Evolutionary conservation across 768 basidiomycete genomes (phyloP), one percentile per base, ranked within the genome.

Genomic region (Leccinum subtestaceum): DNA sequence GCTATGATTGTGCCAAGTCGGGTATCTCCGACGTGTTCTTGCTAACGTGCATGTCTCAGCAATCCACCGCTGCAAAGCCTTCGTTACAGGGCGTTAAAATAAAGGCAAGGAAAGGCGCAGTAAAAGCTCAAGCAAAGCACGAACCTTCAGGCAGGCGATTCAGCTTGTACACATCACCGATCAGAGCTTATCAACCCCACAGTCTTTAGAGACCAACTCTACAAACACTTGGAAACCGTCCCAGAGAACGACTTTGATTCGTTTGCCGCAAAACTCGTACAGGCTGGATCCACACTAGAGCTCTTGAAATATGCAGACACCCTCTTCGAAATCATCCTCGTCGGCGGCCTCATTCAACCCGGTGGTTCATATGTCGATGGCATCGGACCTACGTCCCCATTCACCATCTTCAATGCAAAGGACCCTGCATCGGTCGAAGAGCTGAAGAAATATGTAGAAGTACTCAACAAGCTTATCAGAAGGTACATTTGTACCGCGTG

Each of bases 261-360:
- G 12, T 87, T 89, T 72, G 75, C 87, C 48, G 81, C 85, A 68
- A 93, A 93, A 76, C 85, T 99, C 68, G 83, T 94, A 66, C 89
- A 91, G 74, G 95, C 95, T 57, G 96, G 95, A 46, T 86, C 89
- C 25, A 88, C 91, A 52, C 89, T 99, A 74, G 97, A 99, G 77
- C 89, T 86, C 70, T 86, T 95, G 75, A 97, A 97, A 79, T 98
- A 98, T 87, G 91, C 93, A 76, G 95, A 97, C 67, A 83, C 89
- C 57, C 87, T 98, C 67, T 98, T 97, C 76, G 95, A 99, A 77
- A 85, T 97, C 78, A 83, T 98, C 72, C 84, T 99, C 69, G 89
- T 95, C 70, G 96, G 96, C 52, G 93, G 94, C 45, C 88, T 99
- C 63, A 86, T 99, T 67, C 95, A 98, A 76, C 97, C 96, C 19